Conservation (phyloP, 129 eudicot species). For the Chrysanthemum lavandulifolium region DNA sequence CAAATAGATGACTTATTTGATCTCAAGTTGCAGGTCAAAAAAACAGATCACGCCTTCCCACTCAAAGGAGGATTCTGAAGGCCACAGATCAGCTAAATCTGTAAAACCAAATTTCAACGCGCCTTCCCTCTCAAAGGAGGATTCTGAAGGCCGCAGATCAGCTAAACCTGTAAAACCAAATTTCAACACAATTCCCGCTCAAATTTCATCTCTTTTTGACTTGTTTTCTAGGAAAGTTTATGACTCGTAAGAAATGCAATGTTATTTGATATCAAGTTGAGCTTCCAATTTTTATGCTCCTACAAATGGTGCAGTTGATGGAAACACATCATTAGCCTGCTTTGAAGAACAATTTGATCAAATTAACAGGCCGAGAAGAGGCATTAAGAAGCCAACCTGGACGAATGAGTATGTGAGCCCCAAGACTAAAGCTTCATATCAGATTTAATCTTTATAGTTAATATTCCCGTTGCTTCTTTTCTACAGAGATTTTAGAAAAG, state of each 20-base stretch:
- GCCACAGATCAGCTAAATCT: not conserved
- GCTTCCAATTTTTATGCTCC: not conserved
- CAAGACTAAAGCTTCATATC: too few relatives aligned
- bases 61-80: slow-evolving; percentile 5
- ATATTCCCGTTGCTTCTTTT: too few relatives aligned
- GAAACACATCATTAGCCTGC: not conserved
- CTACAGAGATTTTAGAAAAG: too few relatives aligned
- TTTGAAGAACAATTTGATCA: not conserved
- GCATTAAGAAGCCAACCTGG: not conserved
- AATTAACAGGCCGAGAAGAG: not conserved
- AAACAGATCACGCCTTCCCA: not conserved
- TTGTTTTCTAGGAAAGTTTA: too few relatives aligned
- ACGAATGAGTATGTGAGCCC: not conserved
- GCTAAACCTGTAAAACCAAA: too few relatives aligned
- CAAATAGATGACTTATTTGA: too few relatives aligned
- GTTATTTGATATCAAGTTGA: not conserved
- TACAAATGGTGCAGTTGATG: not conserved
- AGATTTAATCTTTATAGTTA: too few relatives aligned
- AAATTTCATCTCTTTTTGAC: too few relatives aligned
- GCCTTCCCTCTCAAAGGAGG: slow-evolving; percentile 14
- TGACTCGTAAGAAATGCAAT: too few relatives aligned
- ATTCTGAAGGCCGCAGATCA: not conserved
- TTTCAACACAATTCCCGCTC: too few relatives aligned
- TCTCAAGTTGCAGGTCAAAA: too few relatives aligned
- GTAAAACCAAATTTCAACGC: too few relatives aligned